Evolutionary conservation across 371 early-diverging fungal species (phyloP), one percentile per base, ranked within the genome.

Genomic region (Rhizopus delemar): DNA sequence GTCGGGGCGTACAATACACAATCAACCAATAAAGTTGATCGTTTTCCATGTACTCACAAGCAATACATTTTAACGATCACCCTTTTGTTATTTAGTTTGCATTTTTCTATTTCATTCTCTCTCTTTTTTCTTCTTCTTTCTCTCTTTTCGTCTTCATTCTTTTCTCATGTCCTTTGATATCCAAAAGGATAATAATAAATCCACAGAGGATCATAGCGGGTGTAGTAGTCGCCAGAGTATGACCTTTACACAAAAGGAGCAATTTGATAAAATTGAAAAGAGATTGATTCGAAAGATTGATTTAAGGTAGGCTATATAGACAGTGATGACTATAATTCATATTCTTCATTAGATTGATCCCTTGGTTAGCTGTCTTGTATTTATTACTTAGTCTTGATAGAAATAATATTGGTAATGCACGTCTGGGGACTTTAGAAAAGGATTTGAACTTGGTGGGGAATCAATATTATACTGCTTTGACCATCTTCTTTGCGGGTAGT

Each of bases 351-450:
- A 71, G 77, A 34, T 51, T 77, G 41, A 71, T 77, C 33, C 77
- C 77, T 8, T 69, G 71, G 69, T 53, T 77, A 7, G 58, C 77
- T 7, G n/a, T 77, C 8, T 51, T 77, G 5, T 77, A 77, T 41
- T 43, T 77, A 16, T 53, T 77, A 53, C 63, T 74, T 11, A 71
- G 70, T 53, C 48, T 74, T 29, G 77, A 77, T 60, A 66, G 78
- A 46, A 72, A 72, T 34, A 78, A 78, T 62, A 78, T 78, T 34
- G 78, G 78, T 31, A 78, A 78, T 63, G 78, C 78, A 5, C 55
- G 71, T n/a, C 56, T 75, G 5, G 75, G 78, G 4, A 39, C 68
- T 3, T 46, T 75, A 9, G 78, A 78, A 54, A 54, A 56, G 4
- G 78, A 78, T 57, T 56, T 78, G 39, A 45, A 69, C 48, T 32